These are phyloP conservation scores for Pythium phragmiticola DNA, from an alignment of 352 stramenopile species.

Conservation along the genomic window DNA sequence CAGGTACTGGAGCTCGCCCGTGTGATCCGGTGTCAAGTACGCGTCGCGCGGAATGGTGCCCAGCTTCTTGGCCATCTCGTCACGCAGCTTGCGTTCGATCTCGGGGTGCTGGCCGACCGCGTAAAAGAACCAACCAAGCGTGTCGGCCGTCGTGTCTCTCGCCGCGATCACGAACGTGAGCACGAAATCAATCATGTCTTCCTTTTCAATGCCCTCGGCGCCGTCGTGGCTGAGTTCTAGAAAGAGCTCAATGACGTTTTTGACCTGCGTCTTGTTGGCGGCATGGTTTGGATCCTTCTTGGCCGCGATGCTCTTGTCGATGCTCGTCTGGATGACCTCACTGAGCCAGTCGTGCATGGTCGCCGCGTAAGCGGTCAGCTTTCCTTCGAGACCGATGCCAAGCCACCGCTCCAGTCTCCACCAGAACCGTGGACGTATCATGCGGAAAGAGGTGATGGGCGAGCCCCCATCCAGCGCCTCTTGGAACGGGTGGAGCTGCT, in stretches of 20 bases:
- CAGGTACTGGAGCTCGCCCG: conserved; percentile 27
- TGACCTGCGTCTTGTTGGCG: conserved; percentile 15
- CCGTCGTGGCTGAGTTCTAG: conserved; percentile 16
- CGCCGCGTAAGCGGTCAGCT: conserved; percentile 28
- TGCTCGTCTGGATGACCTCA: conserved; percentile 38
- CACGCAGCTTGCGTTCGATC: conserved; percentile 33
- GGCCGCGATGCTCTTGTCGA: conserved; percentile 13
- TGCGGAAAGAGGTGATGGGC: conserved; percentile 39
- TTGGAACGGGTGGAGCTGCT: conserved; percentile 46
- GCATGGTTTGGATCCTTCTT: background rate
- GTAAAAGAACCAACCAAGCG: conserved; percentile 73
- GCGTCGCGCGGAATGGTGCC: background rate
- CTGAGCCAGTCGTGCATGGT: conserved; percentile 44
- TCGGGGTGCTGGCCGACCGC: conserved; percentile 61
- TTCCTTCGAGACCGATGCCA: conserved; percentile 39
- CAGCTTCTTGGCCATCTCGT: conserved; percentile 38
- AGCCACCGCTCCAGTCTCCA: conserved; percentile 55
- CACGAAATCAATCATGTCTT: conserved; percentile 66
- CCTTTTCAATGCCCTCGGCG: conserved; percentile 32
- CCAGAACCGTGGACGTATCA: conserved; percentile 43
- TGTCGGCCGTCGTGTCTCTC: conserved; percentile 72
- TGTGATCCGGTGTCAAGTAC: conserved; percentile 17
- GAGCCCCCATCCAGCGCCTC: conserved; percentile 37
- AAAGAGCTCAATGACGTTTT: conserved; percentile 25
- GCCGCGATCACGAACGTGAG: conserved; percentile 70